Conservation (phyloP, 2,329 filamentous ascomycete genomes). For the Aaosphaeria arxii region DNA sequence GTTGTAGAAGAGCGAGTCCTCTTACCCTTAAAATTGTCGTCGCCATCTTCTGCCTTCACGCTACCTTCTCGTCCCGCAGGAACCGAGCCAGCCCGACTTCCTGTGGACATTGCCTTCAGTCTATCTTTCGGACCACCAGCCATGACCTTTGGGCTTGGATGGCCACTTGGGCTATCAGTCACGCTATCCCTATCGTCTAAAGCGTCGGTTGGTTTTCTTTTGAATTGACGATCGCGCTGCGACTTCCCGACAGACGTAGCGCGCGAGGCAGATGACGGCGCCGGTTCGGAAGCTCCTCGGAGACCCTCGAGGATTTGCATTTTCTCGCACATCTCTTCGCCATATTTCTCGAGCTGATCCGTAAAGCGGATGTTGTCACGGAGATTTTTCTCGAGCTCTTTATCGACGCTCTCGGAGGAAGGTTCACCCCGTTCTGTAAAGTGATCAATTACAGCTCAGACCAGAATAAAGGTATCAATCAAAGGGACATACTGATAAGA, state of each 20-base stretch:
- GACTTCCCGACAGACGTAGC: slow-evolving; percentile 35
- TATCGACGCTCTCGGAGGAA: slow-evolving; percentile 41
- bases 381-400: slow-evolving; percentile 44
- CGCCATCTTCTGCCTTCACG: slow-evolving; percentile 50
- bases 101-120: slow-evolving; percentile 39
- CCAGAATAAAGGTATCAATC: background rate
- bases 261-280: slow-evolving; percentile 30
- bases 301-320: slow-evolving; percentile 47
- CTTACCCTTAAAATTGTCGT: slow-evolving; percentile 45
- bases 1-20: slow-evolving; percentile 13
- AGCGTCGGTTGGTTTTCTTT: slow-evolving; percentile 35
- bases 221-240: slow-evolving; percentile 34
- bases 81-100: slow-evolving; percentile 42
- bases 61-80: slow-evolving; percentile 47
- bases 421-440: slow-evolving; percentile 32
- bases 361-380: slow-evolving; percentile 48
- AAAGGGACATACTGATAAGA: slow-evolving; percentile 18
- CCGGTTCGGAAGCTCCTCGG: slow-evolving; percentile 45
- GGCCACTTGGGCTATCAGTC: slow-evolving; percentile 34
- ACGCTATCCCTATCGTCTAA: slow-evolving; percentile 39
- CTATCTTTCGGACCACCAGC: slow-evolving; percentile 26
- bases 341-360: slow-evolving; percentile 24
- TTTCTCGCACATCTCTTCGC: slow-evolving; percentile 17
- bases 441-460: slow-evolving; percentile 2
- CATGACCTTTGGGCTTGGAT: slow-evolving; percentile 31